Base-by-base conservation (phyloP, 2,329 filamentous ascomycete genomes). In the Drechslerella stenobrocha region DNA sequence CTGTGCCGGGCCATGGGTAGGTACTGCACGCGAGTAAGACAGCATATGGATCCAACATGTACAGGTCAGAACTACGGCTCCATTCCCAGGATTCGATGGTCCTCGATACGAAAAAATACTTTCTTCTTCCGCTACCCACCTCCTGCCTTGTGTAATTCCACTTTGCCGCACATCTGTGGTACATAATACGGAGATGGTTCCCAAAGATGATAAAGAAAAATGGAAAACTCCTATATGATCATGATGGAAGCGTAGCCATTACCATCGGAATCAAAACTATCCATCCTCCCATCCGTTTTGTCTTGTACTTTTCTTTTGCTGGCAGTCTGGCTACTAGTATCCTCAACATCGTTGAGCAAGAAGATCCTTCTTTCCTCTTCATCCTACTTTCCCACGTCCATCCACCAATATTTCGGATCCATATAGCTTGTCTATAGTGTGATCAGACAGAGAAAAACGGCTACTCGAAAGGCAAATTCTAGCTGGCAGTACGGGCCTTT, bases 151-250 rank as follows among this genome's bases (percentile, higher is more conserved):
- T 67, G 51, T 26, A 50, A 60, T 60, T 51, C 28, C 35, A 67
- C 26, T 55, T 56, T 56, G 55, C 63, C 44, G 55, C 55, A 67
- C n/a, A 30, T 50, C 50, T 47, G 63, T 67, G 50, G 63, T 67
- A 67, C 55, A 67, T 67, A 67, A 60, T 60, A 67, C 63, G 63
- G 63, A 67, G 55, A 67, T 60, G 55, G 55, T 67, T 60, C 63
- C 55, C 63, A 67, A 53, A 59, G 34, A 51, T 40, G 34, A 55
- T 51, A 55, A 50, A 40, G 22, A 23, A 42, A 24, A 34, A 52
- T 42, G 53, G 28, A 42, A 60, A 50, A 47, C 28, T 34, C 55
- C 51, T 48, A 55, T 67, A 52, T 52, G 60, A 26, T 58, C 47
- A 50, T 42, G 42, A 15, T 45, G 40, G 30, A 22, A 53, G 48